Conservation (phyloP, 208 protist species). For the Vickermania spadyakhi region DNA sequence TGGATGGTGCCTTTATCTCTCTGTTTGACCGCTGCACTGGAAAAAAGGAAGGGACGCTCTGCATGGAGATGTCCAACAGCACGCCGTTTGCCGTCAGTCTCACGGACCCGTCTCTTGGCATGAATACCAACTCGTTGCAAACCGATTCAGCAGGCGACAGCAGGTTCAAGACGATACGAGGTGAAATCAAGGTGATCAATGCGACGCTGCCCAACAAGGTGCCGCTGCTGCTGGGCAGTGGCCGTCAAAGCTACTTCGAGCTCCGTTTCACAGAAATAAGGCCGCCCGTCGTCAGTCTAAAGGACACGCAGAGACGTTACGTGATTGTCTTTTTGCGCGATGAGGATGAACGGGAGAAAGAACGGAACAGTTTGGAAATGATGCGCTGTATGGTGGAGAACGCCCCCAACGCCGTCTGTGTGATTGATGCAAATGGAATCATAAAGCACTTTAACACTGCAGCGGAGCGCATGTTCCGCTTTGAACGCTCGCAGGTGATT, state of each 20-base stretch:
- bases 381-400: conserved; percentile 5
- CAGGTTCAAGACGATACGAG: neutral
- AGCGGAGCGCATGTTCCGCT: conserved; percentile 12
- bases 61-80: neutral
- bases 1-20: conserved; percentile 8
- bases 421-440: conserved; percentile 7
- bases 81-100: neutral
- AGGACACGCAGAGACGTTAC: conserved; percentile 2
- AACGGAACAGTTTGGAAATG: neutral
- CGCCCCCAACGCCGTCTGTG: conserved; percentile 6
- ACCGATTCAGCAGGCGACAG: neutral
- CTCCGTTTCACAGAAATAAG: conserved; percentile 3
- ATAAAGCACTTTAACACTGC: conserved; percentile 10
- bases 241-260: neutral
- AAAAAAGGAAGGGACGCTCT: neutral
- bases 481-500: conserved; percentile 4
- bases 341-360: neutral
- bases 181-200: conserved; percentile 1
- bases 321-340: conserved; percentile 11
- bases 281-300: neutral
- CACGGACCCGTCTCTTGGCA: neutral
- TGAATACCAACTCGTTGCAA: neutral
- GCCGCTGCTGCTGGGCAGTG: neutral
- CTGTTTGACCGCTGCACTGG: conserved; percentile 4
- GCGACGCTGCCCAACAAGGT: neutral